Evolutionary conservation across 805 yeast genomes (phyloP).

Genomic region (Candida jianshihensis): DNA sequence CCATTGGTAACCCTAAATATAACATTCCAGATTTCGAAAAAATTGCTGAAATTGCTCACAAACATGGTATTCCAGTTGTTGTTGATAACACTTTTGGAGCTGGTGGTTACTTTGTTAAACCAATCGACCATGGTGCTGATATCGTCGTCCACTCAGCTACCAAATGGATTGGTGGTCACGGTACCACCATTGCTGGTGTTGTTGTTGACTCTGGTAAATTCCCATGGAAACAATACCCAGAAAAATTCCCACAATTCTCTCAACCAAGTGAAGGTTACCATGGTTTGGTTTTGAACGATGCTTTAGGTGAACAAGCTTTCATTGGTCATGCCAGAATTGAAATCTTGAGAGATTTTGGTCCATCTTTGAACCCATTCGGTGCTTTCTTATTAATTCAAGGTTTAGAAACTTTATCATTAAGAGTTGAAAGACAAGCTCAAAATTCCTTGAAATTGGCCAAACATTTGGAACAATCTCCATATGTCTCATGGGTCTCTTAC

Average conservation of each 20-base stretch:
- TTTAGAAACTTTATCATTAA: slow-evolving; percentile 84
- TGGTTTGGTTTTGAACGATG: slow-evolving; percentile 76
- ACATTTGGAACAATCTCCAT: slow-evolving; percentile 61
- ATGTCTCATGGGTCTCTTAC: slow-evolving; percentile 87
- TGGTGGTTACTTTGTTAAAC: slow-evolving; percentile 82
- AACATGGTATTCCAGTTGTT: slow-evolving; percentile 81
- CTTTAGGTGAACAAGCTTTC: slow-evolving; percentile 74
- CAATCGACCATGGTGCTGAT: slow-evolving; percentile 86
- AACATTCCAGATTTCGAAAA: slow-evolving; percentile 87
- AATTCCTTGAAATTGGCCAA: slow-evolving; percentile 79
- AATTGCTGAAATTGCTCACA: slow-evolving; percentile 70
- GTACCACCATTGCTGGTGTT: slow-evolving; percentile 90
- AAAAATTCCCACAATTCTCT: slow-evolving; percentile 86
- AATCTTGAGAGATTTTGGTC: slow-evolving; percentile 87
- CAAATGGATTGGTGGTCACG: slow-evolving; percentile 97
- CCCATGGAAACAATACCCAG: slow-evolving; percentile 82
- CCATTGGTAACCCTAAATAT: slow-evolving; percentile 89
- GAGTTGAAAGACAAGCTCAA: slow-evolving; percentile 86
- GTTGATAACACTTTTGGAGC: slow-evolving; percentile 98
- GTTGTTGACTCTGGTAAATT: slow-evolving; percentile 87
- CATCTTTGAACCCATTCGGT: slow-evolving; percentile 81
- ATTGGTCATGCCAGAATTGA: slow-evolving; percentile 78
- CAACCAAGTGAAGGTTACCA: slow-evolving; percentile 92
- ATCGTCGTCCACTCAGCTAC: slow-evolving; percentile 92
- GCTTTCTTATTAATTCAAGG: slow-evolving; percentile 86